phyloP scores from a whole-genome alignment of 1,139 yeast species.

The Candida sojae region DNA sequence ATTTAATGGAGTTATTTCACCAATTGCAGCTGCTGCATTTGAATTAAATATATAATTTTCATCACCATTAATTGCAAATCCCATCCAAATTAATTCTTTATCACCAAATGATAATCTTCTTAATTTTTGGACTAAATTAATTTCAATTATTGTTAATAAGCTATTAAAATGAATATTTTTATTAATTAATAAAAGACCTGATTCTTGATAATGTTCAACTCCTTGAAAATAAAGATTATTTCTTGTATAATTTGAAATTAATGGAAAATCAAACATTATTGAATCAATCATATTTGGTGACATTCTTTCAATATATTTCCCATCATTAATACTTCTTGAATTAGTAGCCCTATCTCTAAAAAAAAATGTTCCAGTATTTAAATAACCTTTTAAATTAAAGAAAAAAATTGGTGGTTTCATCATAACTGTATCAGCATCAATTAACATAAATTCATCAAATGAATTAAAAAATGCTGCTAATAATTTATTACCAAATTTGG shows the following conservation, averaged over 20 bases:
- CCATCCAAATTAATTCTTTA: slow-evolving; percentile 66
- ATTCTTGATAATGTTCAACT: slow-evolving; percentile 49
- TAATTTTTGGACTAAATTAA: slow-evolving; percentile 42
- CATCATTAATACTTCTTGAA: slow-evolving; percentile 29
- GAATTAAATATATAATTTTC: slow-evolving; percentile 51
- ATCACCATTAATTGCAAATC: slow-evolving; percentile 54
- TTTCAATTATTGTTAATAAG: slow-evolving; percentile 42
- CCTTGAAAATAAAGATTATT: slow-evolving; percentile 32
- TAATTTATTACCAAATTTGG: slow-evolving; percentile 50
- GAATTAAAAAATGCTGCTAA: slow-evolving; percentile 51
- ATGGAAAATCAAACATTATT: slow-evolving; percentile 31
- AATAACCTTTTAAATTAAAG: slow-evolving; percentile 37
- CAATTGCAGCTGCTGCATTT: slow-evolving; percentile 53
- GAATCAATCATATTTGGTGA: slow-evolving; percentile 44
- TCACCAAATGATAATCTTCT: slow-evolving; percentile 55
- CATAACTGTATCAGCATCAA: slow-evolving; percentile 57
- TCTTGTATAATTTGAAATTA: slow-evolving; percentile 32
- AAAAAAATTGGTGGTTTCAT: slow-evolving; percentile 38
- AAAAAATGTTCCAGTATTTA: slow-evolving; percentile 43
- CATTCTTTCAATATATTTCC: slow-evolving; percentile 34
- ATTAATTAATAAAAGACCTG: slow-evolving; percentile 51
- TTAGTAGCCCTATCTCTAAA: slow-evolving; percentile 48
- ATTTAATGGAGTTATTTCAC: slow-evolving; percentile 38
- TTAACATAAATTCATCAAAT: slow-evolving; percentile 48
- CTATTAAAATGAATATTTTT: slow-evolving; percentile 43